Evolutionary conservation across 148 eudicot species (phyloP).

Genomic region (Silene uniflora): DNA sequence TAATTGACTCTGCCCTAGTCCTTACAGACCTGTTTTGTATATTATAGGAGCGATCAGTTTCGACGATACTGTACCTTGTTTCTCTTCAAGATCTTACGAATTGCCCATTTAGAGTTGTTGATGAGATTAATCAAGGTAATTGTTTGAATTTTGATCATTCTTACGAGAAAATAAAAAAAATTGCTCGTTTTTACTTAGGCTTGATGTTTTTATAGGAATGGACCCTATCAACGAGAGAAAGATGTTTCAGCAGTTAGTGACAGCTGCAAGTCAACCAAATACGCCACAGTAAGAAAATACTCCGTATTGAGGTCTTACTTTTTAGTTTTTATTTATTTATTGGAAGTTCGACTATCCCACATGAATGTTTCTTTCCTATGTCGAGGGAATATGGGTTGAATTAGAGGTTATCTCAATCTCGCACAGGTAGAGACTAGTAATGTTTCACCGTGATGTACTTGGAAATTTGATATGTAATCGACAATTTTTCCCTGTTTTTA

Average conservation of each 20-base stretch:
- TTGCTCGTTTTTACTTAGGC: background rate
- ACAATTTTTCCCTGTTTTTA: too few relatives aligned
- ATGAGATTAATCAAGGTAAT: conserved; percentile 97
- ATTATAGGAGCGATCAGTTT: conserved; percentile 95
- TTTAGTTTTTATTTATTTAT: too few relatives aligned
- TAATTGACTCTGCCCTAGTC: conserved; percentile 14
- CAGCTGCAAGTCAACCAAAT: conserved; percentile 91
- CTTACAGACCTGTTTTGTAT: conserved; percentile 15
- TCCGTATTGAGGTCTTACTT: too few relatives aligned
- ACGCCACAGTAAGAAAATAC: conserved; percentile 81
- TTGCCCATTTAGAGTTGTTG: conserved; percentile 98
- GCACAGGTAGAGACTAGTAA: too few relatives aligned
- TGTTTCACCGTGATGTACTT: too few relatives aligned
- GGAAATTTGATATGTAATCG: too few relatives aligned
- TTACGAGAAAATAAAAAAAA: background rate
- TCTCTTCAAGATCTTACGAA: conserved; percentile 95
- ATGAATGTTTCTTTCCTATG: too few relatives aligned
- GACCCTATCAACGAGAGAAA: conserved; percentile 95
- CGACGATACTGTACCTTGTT: conserved; percentile 94
- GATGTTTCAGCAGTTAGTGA: conserved; percentile 97
- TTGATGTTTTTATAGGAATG: conserved; percentile 59
- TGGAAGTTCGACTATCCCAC: too few relatives aligned
- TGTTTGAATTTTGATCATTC: background rate
- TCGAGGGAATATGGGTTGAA: too few relatives aligned
- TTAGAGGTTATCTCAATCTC: too few relatives aligned